Evolutionary conservation across 768 basidiomycete species (phyloP).

Genomic region (Boletus edulis): DNA sequence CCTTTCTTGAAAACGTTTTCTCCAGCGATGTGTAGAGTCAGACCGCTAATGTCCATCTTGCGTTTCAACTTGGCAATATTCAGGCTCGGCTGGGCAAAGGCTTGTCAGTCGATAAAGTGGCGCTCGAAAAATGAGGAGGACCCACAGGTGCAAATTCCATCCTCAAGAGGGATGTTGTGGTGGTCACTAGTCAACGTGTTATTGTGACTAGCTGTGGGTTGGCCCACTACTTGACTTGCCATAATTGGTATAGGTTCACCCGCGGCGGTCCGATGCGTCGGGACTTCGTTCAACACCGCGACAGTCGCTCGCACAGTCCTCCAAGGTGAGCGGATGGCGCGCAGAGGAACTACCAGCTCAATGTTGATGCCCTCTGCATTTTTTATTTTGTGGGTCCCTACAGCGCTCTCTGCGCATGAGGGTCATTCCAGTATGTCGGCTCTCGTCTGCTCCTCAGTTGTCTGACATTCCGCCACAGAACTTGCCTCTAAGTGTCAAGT

Average conservation of each 20-base stretch:
- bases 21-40: conserved; percentile 21
- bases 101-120: conserved; percentile 4
- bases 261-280: too few species aligned
- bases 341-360: not conserved
- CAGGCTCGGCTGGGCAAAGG: conserved; percentile 14
- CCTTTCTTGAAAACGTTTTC: conserved; percentile 8
- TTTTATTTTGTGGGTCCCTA: conserved; percentile 1
- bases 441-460: too few species aligned
- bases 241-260: conserved; percentile 8
- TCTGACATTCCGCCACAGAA: conserved; percentile 23
- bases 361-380: not conserved
- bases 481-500: conserved; percentile 9
- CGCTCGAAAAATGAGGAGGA: conserved; percentile 11
- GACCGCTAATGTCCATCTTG: conserved; percentile 22
- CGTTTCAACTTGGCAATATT: conserved; percentile 21
- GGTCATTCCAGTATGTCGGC: conserved; percentile 11
- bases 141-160: conserved; percentile 34
- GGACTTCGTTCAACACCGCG: not conserved
- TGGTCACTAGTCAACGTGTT: conserved; percentile 21
- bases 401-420: not conserved
- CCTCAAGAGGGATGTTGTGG: not conserved
- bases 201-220: conserved; percentile 9
- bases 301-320: not conserved
- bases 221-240: conserved; percentile 20
- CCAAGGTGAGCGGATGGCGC: not conserved